phyloP scores from a whole-genome alignment of 176 grass and related monocot genomes.

The Lolium perenne region DNA sequence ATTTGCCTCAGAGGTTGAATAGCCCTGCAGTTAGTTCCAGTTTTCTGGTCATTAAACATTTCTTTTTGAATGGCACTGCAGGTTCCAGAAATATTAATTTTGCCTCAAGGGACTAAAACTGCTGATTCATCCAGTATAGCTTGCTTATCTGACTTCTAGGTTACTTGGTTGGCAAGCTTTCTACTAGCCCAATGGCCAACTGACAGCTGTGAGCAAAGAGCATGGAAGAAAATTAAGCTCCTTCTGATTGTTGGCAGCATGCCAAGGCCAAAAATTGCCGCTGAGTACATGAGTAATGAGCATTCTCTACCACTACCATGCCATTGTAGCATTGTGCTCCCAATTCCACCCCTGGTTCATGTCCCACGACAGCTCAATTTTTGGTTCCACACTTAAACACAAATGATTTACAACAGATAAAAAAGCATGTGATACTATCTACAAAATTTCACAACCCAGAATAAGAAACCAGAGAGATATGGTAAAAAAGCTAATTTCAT shows the following conservation, averaged over 20 bases:
- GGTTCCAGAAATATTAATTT: neutral
- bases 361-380: neutral
- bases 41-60: neutral
- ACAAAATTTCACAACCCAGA: neutral
- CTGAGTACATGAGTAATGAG: neutral
- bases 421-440: slow-evolving; percentile 6
- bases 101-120: neutral
- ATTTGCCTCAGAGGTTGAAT: neutral
- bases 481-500: neutral
- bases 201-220: neutral
- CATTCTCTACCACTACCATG: slow-evolving; percentile 4
- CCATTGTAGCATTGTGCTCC: neutral
- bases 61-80: neutral
- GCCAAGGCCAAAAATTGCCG: neutral
- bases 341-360: neutral
- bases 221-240: neutral
- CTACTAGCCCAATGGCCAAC: neutral
- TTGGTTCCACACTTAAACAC: neutral
- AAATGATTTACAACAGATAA: neutral
- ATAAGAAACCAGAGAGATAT: neutral
- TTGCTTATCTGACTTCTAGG: neutral
- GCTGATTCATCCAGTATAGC: neutral
- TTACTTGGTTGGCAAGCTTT: neutral
- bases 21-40: slow-evolving; percentile 15
- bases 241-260: neutral